Evolutionary conservation across 2,329 filamentous ascomycete genomes (phyloP).

Genomic region (Coniella vitis): DNA sequence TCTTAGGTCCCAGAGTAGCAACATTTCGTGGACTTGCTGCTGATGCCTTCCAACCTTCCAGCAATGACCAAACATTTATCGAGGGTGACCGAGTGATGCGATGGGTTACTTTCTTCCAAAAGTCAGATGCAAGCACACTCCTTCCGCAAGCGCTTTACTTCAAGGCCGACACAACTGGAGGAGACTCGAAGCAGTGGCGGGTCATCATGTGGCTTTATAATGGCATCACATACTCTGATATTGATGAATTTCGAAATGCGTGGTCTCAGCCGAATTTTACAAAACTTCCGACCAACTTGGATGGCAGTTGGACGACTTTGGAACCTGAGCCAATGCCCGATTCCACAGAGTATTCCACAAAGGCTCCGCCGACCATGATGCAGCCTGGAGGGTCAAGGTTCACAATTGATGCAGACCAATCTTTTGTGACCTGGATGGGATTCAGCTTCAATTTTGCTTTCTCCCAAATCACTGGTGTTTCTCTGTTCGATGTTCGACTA

Average conservation of each 20-base stretch:
- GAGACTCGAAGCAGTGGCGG: conserved; percentile 43
- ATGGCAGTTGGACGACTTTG: conserved; percentile 37
- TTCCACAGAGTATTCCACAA: no score
- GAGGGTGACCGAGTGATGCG: conserved; percentile 34
- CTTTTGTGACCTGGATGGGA: conserved; percentile 45
- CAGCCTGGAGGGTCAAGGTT: conserved; percentile 32
- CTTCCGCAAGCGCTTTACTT: conserved; percentile 39
- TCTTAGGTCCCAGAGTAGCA: no score
- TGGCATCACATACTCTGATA: conserved; percentile 43
- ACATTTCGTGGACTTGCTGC: no score
- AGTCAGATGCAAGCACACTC: conserved; percentile 37
- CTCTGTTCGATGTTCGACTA: conserved; percentile 45
- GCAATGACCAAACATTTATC: no score
- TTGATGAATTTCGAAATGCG: conserved; percentile 38
- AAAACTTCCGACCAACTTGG: conserved; percentile 39
- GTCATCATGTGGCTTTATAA: conserved; percentile 48
- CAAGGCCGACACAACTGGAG: conserved; percentile 41
- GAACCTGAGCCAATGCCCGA: conserved; percentile 39
- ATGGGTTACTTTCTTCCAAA: conserved; percentile 42
- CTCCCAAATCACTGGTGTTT: conserved; percentile 39
- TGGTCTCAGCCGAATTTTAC: conserved; percentile 36
- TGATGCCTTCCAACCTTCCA: no score
- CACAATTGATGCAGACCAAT: conserved; percentile 32
- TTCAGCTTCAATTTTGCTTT: conserved; percentile 47
- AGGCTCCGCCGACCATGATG: conserved; percentile 32